These are phyloP conservation scores for Pseudopithomyces chartarum DNA, from an alignment of 2,329 filamentous ascomycete species.

Conservation along the genomic window DNA sequence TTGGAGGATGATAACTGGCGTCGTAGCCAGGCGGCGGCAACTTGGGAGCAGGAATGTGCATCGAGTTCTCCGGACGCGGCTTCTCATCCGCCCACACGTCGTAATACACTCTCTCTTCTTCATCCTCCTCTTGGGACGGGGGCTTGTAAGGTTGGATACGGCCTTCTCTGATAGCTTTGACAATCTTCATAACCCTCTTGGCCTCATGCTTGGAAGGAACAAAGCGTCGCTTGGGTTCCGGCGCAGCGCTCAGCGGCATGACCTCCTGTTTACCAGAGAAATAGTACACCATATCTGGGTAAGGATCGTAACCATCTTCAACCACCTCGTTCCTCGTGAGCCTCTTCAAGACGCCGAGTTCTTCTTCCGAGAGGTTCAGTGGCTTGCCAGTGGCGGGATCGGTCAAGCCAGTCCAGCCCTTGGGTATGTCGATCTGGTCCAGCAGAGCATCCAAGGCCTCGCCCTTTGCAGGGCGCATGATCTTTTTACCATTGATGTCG, in stretches of 20 bases:
- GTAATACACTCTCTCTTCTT: conserved; percentile 74
- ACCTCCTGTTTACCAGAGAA: conserved; percentile 89
- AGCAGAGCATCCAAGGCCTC: conserved; percentile 91
- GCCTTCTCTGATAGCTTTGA: conserved; percentile 92
- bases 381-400: conserved; percentile 94
- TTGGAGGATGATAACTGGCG: conserved; percentile 93
- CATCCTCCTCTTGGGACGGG: conserved; percentile 72
- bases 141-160: conserved; percentile 90
- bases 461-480: conserved; percentile 92
- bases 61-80: conserved; percentile 79
- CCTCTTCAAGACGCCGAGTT: conserved; percentile 84
- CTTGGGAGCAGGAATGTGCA: conserved; percentile 96
- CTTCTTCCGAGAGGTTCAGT: conserved; percentile 81
- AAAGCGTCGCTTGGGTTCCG: conserved; percentile 94
- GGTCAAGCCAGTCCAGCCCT: conserved; percentile 95
- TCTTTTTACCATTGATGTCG: conserved; percentile 97
- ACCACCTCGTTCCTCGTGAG: conserved; percentile 88
- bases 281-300: conserved; percentile 91
- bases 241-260: conserved; percentile 93
- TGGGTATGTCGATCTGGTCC: conserved; percentile 94
- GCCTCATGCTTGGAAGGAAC: conserved; percentile 96
- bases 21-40: conserved; percentile 91
- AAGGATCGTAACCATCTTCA: conserved; percentile 88
- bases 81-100: conserved; percentile 96
- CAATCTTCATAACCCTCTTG: conserved; percentile 95